phyloP scores from a whole-genome alignment of 2,329 filamentous ascomycete genomes.

The Gaeumannomyces sp. region DNA sequence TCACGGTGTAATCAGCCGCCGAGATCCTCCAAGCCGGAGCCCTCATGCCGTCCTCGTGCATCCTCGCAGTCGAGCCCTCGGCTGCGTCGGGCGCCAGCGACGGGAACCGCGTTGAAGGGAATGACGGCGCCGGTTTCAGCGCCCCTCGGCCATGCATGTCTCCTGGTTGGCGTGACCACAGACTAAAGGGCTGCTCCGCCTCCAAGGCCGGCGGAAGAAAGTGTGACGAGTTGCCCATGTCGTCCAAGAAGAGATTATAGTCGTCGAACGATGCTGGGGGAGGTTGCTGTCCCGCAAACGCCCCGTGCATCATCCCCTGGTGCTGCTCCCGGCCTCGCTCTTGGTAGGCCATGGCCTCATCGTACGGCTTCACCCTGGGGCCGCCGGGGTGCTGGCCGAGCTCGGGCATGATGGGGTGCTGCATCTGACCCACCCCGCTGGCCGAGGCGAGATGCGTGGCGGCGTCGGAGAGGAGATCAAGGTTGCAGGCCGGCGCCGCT shows the following conservation, averaged over 20 bases:
- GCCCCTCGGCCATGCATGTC: conserved; percentile 32
- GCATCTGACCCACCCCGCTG: conserved; percentile 48
- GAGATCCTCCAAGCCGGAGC: conserved; percentile 41
- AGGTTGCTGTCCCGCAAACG: conserved; percentile 31
- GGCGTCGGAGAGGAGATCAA: conserved; percentile 55
- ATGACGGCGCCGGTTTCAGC: conserved; percentile 45
- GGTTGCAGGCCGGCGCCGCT: conserved; percentile 43
- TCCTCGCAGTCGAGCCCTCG: conserved; percentile 17
- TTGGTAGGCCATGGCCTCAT: conserved; percentile 40
- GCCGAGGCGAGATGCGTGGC: conserved; percentile 45
- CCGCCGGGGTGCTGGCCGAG: conserved; percentile 33
- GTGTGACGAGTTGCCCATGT: conserved; percentile 47
- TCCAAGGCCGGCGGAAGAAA: conserved; percentile 51
- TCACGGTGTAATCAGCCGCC: conserved; percentile 45
- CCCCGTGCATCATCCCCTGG: conserved; percentile 33
- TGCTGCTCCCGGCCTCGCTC: conserved; percentile 43
- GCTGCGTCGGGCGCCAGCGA: conserved; percentile 44
- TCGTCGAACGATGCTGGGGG: conserved; percentile 42
- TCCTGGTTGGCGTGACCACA: conserved; percentile 42
- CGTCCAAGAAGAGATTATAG: conserved; percentile 54
- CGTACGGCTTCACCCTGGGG: conserved; percentile 42
- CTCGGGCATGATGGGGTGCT: conserved; percentile 43
- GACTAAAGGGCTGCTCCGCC: conserved; percentile 43
- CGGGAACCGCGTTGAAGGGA: conserved; percentile 48
- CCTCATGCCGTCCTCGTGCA: conserved; percentile 35